Percentiles rank a stretch among this genome's conserved stretches.
phyloP scores from a whole-genome alignment of 208 protist species.

The Vickermania spadyakhi region DNA sequence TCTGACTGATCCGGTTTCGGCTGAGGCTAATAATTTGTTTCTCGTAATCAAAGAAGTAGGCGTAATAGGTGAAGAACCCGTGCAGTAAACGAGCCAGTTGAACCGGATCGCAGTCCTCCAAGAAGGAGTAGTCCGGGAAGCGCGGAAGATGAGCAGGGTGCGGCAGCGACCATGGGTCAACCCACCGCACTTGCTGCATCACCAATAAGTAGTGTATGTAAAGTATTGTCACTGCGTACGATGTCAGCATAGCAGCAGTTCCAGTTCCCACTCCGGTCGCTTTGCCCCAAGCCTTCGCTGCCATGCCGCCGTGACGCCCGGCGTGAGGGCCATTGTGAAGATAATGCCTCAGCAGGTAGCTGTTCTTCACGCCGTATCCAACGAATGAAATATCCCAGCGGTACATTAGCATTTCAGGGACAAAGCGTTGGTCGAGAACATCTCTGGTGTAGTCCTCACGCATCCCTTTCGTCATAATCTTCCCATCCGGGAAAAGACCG shows the following conservation, averaged over 20 bases:
- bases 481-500: constrained; percentile 79
- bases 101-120: constrained; percentile 58
- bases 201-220: constrained; percentile 82
- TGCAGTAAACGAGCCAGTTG: constrained; percentile 64
- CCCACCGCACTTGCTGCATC: constrained; percentile 63
- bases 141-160: constrained; percentile 81
- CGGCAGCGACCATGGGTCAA: constrained; percentile 80
- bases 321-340: constrained; percentile 49
- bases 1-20: constrained; percentile 39
- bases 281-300: constrained; percentile 87
- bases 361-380: constrained; percentile 87
- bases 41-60: constrained; percentile 76
- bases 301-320: constrained; percentile 74
- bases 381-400: constrained; percentile 88
- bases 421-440: constrained; percentile 67
- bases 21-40: constrained; percentile 69
- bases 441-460: constrained; percentile 84
- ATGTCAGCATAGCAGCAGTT: constrained; percentile 79
- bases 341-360: constrained; percentile 81
- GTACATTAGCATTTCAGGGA: constrained; percentile 86
- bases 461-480: constrained; percentile 82
- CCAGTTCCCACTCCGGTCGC: constrained; percentile 70
- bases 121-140: constrained; percentile 75
- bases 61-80: constrained; percentile 86
- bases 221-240: constrained; percentile 82